Evolutionary conservation across 1,284 basidiomycete species (phyloP), one percentile per base, ranked within the genome.

Genomic region (Coniophora puteana): DNA sequence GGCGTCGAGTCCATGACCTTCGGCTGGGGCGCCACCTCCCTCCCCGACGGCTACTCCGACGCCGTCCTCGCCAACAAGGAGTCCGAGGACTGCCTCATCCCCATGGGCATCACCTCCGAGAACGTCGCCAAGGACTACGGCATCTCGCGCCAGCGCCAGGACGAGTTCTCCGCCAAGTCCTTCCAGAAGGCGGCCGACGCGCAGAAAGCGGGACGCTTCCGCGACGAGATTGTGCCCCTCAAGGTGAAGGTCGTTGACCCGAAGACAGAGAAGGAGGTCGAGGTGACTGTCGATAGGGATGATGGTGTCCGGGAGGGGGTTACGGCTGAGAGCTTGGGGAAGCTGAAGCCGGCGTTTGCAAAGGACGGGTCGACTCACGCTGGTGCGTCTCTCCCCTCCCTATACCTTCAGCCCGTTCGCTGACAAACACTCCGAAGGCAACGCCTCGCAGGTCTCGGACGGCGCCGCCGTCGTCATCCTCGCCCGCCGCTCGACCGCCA

Each of bases 101-200:
- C 95, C 41, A 97, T 97, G 93, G 93, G 94, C 50, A 86, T 93
- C 68, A 95, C 93, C 37, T 96, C 92, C 18, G 95, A 98, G 72
- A 98, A 98, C 59, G 94, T 98, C 48, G 91, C 93, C 16, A 66
- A 72, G 32, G 76, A 91, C 48, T 93, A 75, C 67, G 69, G 73
- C 50, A 77, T 97, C 58, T 67, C 83, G 31, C 86, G 93, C 42
- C 69, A 71, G 33, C 67, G 65, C 34, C 93, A 95, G 65, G 93
- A 96, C 69, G 76, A 71, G 37, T 96, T 95, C 55, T 84, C 93
- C 8, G 91, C 92, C 31, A 68, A 79, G 46, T 93, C 90, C 8
- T 94, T 83, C 73, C 81, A 83, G 56, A 91, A 90, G 62, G 95
- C 95, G 14, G 82, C 83, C 13, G 80, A 76, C 16, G 93, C 95